Percentiles rank a stretch among this genome's conserved stretches.
These are phyloP conservation scores for Ustilago xerochloae DNA, from an alignment of 1,284 basidiomycete species.

Conservation along the genomic window DNA sequence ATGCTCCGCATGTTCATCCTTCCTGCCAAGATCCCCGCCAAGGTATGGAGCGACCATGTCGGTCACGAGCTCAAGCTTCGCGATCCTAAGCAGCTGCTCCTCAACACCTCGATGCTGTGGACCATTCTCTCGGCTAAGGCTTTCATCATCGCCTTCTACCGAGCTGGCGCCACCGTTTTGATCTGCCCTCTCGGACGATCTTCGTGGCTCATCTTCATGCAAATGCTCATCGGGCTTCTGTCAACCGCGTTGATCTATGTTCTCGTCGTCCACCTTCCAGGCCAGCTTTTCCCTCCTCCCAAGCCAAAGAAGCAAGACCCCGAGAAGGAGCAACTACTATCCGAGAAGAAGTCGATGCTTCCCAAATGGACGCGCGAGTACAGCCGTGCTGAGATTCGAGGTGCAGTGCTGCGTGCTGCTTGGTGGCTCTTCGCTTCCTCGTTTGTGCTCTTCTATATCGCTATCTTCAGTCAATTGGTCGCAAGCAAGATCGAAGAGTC, in stretches of 20 bases:
- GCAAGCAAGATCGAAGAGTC: slow-evolving; percentile 32
- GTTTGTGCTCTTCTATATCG: slow-evolving; percentile 32
- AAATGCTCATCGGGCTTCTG: slow-evolving; percentile 17
- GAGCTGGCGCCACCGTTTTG: slow-evolving; percentile 16
- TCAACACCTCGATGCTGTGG: slow-evolving; percentile 29
- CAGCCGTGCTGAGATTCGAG: slow-evolving; percentile 18
- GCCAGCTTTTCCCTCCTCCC: slow-evolving; percentile 23
- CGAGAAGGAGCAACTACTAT: slow-evolving; percentile 12
- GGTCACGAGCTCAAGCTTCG: slow-evolving; percentile 20
- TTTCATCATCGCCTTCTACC: slow-evolving; percentile 15
- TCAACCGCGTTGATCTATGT: slow-evolving; percentile 23
- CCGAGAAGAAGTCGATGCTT: slow-evolving; percentile 11
- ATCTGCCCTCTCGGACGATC: slow-evolving; percentile 27
- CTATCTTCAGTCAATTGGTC: slow-evolving; percentile 29
- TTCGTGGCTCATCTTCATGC: slow-evolving; percentile 33
- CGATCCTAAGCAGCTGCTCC: slow-evolving; percentile 22
- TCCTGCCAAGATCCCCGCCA: slow-evolving; percentile 23
- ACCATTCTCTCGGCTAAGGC: slow-evolving; percentile 11
- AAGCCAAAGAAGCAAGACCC: slow-evolving; percentile 24
- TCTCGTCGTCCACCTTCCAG: slow-evolving; percentile 15
- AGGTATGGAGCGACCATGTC: slow-evolving; percentile 23
- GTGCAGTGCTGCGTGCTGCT: slow-evolving; percentile 17
- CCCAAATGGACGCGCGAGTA: slow-evolving; percentile 17
- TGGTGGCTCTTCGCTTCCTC: slow-evolving; percentile 33
- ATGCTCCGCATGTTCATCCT: slow-evolving; percentile 24